These are phyloP conservation scores for Rosa hybrid DNA, from an alignment of 331 rosid species.

Conservation along the genomic window DNA sequence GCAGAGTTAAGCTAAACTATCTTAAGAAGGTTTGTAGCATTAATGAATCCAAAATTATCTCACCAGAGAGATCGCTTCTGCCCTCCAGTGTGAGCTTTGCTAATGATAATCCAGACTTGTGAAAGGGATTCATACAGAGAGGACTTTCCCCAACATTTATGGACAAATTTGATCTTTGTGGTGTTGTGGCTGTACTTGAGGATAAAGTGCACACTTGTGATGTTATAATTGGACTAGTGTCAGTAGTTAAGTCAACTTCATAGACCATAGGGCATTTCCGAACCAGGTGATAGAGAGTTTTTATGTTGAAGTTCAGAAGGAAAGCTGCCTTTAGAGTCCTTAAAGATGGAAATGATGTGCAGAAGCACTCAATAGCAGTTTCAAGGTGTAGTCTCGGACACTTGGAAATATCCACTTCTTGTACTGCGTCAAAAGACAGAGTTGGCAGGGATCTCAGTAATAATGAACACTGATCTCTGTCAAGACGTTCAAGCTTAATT, in stretches of 20 bases:
- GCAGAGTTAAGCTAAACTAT: background rate
- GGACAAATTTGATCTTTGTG: constrained; percentile 34
- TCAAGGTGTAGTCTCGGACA: constrained; percentile 56
- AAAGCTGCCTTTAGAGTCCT: constrained; percentile 62
- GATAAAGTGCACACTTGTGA: constrained; percentile 46
- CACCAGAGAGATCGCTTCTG: constrained; percentile 70
- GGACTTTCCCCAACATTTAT: constrained; percentile 23
- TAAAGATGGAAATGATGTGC: constrained; percentile 68
- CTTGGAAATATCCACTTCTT: constrained; percentile 80
- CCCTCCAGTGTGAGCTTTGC: constrained; percentile 75
- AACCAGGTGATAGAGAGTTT: constrained; percentile 42
- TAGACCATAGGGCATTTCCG: constrained; percentile 52
- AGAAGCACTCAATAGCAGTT: constrained; percentile 59
- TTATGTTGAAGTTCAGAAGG: constrained; percentile 51
- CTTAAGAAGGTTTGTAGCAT: constrained; percentile 1
- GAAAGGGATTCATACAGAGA: constrained; percentile 32
- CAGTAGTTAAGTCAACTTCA: constrained; percentile 70
- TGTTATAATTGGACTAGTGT: constrained; percentile 62
- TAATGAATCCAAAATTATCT: constrained; percentile 29
- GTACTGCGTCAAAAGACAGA: constrained; percentile 53
- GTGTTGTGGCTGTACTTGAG: constrained; percentile 36
- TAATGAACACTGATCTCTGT: constrained; percentile 26
- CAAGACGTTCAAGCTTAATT: constrained; percentile 37
- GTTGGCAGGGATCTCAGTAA: constrained; percentile 36
- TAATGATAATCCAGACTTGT: constrained; percentile 35